Evolutionary conservation across 2,329 filamentous ascomycete species (phyloP).

Genomic region (Passalora sequoiae): DNA sequence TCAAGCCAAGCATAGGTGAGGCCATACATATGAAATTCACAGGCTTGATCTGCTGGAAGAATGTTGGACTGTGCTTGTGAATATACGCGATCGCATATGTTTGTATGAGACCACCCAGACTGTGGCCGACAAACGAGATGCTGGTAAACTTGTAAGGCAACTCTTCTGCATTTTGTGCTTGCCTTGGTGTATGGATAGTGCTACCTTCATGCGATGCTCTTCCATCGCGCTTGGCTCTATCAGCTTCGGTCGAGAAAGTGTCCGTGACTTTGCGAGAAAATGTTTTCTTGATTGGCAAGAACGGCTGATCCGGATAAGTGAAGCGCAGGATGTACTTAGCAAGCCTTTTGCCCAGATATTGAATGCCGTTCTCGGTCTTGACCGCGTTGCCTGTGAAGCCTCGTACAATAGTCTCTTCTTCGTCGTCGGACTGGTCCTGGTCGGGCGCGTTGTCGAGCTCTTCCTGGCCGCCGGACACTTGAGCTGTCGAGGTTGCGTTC

Average conservation of each 20-base stretch:
- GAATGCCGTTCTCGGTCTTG: constrained; percentile 89
- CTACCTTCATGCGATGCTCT: constrained; percentile 55
- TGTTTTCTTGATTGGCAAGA: constrained; percentile 60
- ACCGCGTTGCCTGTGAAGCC: constrained; percentile 87
- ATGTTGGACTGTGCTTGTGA: constrained; percentile 86
- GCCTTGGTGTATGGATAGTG: constrained; percentile 50
- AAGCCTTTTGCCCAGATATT: constrained; percentile 90
- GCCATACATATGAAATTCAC: constrained; percentile 88
- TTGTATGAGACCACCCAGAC: constrained; percentile 81
- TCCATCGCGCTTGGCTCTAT: constrained; percentile 44
- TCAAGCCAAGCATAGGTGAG: constrained; percentile 81
- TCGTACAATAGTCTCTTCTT: constrained; percentile 81
- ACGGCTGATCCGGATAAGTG: constrained; percentile 92
- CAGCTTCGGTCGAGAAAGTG: constrained; percentile 43
- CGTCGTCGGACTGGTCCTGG: constrained; percentile 61
- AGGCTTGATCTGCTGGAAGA: constrained; percentile 80
- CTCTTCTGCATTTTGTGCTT: constrained; percentile 41
- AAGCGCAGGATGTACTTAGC: constrained; percentile 85
- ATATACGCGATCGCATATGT: constrained; percentile 96
- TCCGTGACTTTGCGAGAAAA: constrained; percentile 46
- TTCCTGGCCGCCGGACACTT: constrained; percentile 48
- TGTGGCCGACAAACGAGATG: constrained; percentile 92
- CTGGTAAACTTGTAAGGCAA: constrained; percentile 79
- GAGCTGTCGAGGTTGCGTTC: constrained; percentile 39
- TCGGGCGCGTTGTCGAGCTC: constrained; percentile 36